phyloP scores from a whole-genome alignment of 2,329 filamentous ascomycete species.

The Phyllosticta citribraziliensis region DNA sequence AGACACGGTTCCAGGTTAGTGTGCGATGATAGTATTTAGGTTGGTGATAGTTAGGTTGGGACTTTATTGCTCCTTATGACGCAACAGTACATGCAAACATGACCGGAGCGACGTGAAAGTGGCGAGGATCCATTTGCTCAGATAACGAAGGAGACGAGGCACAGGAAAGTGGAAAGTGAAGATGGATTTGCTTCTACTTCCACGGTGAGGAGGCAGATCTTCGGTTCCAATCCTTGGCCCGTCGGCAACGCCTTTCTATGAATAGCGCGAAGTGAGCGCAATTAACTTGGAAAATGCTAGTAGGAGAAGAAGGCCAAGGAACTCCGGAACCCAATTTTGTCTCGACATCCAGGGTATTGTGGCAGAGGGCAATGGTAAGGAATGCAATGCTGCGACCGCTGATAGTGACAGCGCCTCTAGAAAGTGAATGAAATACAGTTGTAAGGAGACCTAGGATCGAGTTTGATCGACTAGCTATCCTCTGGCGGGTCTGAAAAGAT shows the following conservation, averaged over 20 bases:
- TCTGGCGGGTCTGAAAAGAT: constrained; percentile 30
- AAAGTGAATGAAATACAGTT: constrained; percentile 8
- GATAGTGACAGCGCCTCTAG: constrained; percentile 5
- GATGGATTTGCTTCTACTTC: background rate
- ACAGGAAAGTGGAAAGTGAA: background rate
- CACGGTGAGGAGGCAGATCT: background rate
- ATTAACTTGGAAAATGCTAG: background rate
- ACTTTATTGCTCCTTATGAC: background rate
- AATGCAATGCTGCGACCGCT: constrained; percentile 6
- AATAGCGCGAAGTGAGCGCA: background rate
- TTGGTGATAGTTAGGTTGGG: background rate
- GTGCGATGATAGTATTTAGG: background rate
- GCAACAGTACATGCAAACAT: background rate
- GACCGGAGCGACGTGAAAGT: background rate
- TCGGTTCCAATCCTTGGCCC: background rate
- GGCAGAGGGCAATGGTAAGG: constrained; percentile 1
- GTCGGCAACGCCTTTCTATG: background rate
- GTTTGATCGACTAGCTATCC: constrained; percentile 14
- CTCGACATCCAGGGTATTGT: constrained; percentile 6
- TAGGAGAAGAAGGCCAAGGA: background rate
- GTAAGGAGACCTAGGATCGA: constrained; percentile 7
- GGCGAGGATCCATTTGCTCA: background rate
- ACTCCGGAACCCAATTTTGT: constrained; percentile 6
- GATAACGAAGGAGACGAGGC: background rate
- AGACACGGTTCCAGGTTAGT: background rate